A percentile compares a stretch with the other conserved stretches of the same genome.
Conservation (phyloP, 75 land plant genomes). For the Pinus albicaulis region DNA sequence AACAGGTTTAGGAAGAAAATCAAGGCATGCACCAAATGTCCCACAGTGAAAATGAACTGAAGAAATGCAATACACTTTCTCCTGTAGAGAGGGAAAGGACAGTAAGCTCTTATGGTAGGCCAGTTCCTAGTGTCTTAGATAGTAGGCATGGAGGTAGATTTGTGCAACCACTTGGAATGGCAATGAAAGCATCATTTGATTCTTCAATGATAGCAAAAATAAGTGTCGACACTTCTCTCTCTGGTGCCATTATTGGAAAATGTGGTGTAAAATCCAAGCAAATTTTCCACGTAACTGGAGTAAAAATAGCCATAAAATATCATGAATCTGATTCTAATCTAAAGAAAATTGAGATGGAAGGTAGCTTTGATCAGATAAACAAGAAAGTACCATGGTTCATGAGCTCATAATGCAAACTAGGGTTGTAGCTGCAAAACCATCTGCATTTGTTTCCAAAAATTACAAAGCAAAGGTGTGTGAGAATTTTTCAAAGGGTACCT, state of each 20-base stretch:
- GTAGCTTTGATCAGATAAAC: constrained; percentile 87
- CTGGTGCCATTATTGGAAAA: constrained; percentile 89
- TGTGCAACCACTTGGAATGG: constrained; percentile 33
- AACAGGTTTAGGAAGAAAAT: no score
- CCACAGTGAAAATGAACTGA: constrained; percentile 74
- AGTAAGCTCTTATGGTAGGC: constrained; percentile 5
- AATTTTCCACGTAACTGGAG: constrained; percentile 67
- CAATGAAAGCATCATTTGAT: constrained; percentile 58
- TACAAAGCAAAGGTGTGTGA: constrained; percentile 88
- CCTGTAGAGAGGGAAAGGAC: constrained; percentile 2
- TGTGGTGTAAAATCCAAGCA: constrained; percentile 74
- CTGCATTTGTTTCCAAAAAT: constrained; percentile 39
- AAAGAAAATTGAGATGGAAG: constrained; percentile 90
- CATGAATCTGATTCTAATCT: constrained; percentile 75
- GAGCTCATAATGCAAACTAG: constrained; percentile 47
- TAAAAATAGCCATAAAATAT: constrained; percentile 66
- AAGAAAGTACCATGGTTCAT: constrained; percentile 85
- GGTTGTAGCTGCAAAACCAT: constrained; percentile 6
- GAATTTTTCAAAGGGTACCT: constrained; percentile 72
- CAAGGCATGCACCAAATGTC: no score
- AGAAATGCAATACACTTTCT: constrained; percentile 19
- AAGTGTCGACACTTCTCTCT: constrained; percentile 77
- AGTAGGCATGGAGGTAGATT: neutral
- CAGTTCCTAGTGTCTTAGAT: constrained; percentile 9
- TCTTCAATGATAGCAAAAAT: constrained; percentile 67